Conservation (phyloP, 176 grass and related monocot species). For the Aegilops sharonensis region DNA sequence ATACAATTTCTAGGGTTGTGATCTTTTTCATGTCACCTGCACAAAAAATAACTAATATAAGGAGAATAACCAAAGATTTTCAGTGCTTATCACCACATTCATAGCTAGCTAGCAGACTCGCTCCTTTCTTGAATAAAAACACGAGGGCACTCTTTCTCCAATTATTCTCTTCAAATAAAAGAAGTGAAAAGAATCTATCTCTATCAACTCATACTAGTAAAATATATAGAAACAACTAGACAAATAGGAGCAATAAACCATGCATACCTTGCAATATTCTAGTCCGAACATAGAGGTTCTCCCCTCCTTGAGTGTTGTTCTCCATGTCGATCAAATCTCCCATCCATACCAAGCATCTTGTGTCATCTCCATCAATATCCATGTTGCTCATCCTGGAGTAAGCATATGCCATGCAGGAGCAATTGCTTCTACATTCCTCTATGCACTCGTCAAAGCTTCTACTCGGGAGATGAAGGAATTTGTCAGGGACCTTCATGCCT, state of each 20-base stretch:
- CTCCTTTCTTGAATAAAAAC: neutral
- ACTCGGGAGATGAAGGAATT: constrained; percentile 23
- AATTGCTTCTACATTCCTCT: constrained; percentile 45
- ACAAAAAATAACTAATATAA: neutral
- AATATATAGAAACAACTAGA: neutral
- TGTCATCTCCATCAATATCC: constrained; percentile 16
- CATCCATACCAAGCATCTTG: constrained; percentile 51
- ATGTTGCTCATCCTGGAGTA: constrained; percentile 32
- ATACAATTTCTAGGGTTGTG: neutral
- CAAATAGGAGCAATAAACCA: neutral
- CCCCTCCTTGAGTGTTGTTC: constrained; percentile 6
- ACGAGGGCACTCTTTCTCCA: neutral
- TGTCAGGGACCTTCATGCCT: constrained; percentile 31
- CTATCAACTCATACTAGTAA: neutral
- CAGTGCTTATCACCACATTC: neutral
- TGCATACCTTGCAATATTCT: constrained; percentile 1
- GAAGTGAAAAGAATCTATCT: neutral
- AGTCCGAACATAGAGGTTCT: constrained; percentile 38
- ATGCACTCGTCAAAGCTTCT: constrained; percentile 41
- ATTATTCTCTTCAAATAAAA: neutral
- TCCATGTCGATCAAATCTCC: constrained; percentile 43
- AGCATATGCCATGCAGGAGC: constrained; percentile 62
- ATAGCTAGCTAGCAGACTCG: neutral
- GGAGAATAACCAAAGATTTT: neutral
- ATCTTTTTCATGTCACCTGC: constrained; percentile 14